Evolutionary conservation across 2,329 filamentous ascomycete species (phyloP).

Genomic region (Fusarium sp.): DNA sequence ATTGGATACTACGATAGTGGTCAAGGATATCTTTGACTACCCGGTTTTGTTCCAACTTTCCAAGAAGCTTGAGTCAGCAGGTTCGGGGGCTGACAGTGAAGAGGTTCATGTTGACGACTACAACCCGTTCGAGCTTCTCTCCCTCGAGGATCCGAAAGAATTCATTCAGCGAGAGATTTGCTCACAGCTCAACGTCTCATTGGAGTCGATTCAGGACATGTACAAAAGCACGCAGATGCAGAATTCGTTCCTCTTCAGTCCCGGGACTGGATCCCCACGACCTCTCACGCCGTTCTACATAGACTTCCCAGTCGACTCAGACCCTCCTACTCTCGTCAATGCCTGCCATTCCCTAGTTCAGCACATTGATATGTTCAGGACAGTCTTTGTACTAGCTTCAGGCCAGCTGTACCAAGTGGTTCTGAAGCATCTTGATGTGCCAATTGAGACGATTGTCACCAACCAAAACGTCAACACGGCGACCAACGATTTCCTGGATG

Average conservation of each 20-base stretch:
- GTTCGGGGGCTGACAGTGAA: neutral
- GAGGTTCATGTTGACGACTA: neutral
- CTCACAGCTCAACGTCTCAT: neutral
- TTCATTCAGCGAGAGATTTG: neutral
- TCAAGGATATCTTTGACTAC: conserved; percentile 15
- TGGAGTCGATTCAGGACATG: neutral
- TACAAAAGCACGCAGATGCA: conserved; percentile 2
- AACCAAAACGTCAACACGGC: neutral
- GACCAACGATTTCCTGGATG: neutral
- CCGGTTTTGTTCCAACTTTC: conserved; percentile 5
- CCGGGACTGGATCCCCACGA: neutral
- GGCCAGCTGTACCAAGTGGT: conserved; percentile 8
- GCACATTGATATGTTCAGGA: conserved; percentile 17
- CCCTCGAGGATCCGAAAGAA: neutral
- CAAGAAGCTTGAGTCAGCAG: neutral
- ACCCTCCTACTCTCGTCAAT: neutral
- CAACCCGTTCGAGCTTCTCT: neutral
- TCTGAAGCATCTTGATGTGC: neutral
- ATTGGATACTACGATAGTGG: neutral
- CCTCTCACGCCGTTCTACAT: neutral
- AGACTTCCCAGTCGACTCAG: neutral
- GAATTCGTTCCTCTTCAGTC: conserved; percentile 4
- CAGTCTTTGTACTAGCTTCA: neutral
- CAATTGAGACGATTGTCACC: neutral
- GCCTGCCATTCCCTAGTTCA: neutral